Evolutionary conservation across 345 rosid genomes (phyloP), one percentile per base, ranked within the genome.

Genomic region (Litchi chinensis): DNA sequence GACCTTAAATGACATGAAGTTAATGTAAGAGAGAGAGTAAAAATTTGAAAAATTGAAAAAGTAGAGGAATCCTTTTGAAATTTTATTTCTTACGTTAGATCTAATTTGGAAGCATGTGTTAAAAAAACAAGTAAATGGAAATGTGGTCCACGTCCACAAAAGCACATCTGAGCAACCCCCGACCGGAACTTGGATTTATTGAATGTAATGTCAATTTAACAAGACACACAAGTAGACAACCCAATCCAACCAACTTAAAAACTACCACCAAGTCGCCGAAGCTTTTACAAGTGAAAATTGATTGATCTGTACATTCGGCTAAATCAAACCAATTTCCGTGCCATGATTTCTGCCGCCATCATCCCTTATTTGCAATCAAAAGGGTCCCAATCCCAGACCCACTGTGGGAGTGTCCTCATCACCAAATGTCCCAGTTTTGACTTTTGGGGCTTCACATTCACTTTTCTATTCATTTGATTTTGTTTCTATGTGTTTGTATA

Each of bases 141-240:
- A 11, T 46, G 52, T 46, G 52, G 52, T 59, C 24, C 64, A 59
- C 13, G 10, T 24, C n/a, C 18, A 8, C 4, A 32, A 8, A 32
- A 8, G 0, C 22, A 54, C 6, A 56, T 4, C 28, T 37, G 18
- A 59, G 24, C 65, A 72, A 37, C 40, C 43, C 32, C 48, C 8
- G 46, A 43, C 39, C 40, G 11, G 62, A 41, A 22, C 8, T 52
- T 41, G 21, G 8, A 5, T 12, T 21, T 46, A 46, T 46, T 46
- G 52, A 46, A 11, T 4, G 1, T 11, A 11, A 40, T 15, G 19
- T 13, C 18, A 39, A 62, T 3, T 5, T 4, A 56, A 59, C 28
- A 22, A 22, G 37, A 32, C 3, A 13, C 16, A 62, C 69, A 43
- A 74, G 77, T 43, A 62, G 77, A 74, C 77, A 44, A 74, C 37